phyloP scores from a whole-genome alignment of 1,284 basidiomycete species.

The Neolentinus lepideus region DNA sequence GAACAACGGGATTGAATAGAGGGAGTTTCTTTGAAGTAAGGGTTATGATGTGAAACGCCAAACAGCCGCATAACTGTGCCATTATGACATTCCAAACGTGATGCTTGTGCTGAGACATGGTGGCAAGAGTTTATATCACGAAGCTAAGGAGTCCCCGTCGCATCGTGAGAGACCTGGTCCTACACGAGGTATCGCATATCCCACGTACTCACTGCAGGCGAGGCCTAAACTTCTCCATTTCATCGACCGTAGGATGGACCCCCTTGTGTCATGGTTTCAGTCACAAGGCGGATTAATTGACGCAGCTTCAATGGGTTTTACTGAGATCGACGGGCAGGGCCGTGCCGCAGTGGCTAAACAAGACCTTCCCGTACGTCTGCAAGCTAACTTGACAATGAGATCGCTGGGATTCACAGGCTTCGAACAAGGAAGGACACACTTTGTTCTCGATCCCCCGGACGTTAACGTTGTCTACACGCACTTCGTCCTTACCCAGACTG shows the following conservation, averaged over 20 bases:
- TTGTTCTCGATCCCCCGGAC: conserved; percentile 82
- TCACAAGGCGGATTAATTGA: background rate
- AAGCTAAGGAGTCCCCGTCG: too few relatives aligned
- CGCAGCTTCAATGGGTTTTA: background rate
- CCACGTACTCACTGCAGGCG: too few relatives aligned
- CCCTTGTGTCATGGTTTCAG: background rate
- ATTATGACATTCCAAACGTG: too few relatives aligned
- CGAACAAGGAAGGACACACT: conserved; percentile 53
- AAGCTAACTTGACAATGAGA: background rate
- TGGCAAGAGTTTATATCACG: too few relatives aligned
- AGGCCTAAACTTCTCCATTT: background rate
- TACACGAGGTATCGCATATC: too few relatives aligned
- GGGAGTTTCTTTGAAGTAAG: too few relatives aligned
- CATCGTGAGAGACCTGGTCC: too few relatives aligned
- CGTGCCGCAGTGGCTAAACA: background rate
- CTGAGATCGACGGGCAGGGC: background rate
- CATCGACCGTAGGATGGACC: conserved; percentile 3
- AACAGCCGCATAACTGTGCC: too few relatives aligned
- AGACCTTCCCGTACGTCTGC: background rate
- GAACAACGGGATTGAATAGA: too few relatives aligned
- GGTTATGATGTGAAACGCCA: too few relatives aligned
- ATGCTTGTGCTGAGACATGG: too few relatives aligned
- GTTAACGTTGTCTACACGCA: conserved; percentile 75
- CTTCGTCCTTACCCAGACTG: conserved; percentile 54
- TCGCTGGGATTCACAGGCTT: background rate